phyloP scores from a whole-genome alignment of 139 green algal genomes.

The Chlamydomonas schloesseri region DNA sequence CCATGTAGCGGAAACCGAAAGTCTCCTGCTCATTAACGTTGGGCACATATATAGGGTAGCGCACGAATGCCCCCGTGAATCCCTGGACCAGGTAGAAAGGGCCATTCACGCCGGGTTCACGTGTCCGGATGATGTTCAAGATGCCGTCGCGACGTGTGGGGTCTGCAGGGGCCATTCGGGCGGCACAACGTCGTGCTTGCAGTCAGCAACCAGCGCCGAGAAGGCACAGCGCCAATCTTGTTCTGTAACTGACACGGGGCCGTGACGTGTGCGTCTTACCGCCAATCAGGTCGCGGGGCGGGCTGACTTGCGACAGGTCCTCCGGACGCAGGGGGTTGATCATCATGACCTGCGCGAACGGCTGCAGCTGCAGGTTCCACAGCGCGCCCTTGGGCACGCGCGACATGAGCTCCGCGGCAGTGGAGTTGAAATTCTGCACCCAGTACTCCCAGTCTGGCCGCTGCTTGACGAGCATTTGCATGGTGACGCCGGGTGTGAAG shows the following conservation, averaged over 20 bases:
- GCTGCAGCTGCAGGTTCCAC: constrained; percentile 54
- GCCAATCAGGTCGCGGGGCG: constrained; percentile 15
- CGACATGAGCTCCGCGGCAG: constrained; percentile 13
- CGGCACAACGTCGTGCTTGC: too few relatives aligned
- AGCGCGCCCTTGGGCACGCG: constrained; percentile 1
- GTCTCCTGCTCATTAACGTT: constrained; percentile 15
- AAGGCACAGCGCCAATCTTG: too few relatives aligned
- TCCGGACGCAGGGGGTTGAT: constrained; percentile 47
- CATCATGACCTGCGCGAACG: constrained; percentile 43
- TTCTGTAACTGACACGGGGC: too few relatives aligned
- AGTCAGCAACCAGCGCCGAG: too few relatives aligned
- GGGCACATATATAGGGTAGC: constrained; percentile 25
- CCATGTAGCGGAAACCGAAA: constrained; percentile 18
- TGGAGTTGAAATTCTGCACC: constrained; percentile 21
- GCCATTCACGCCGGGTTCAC: not conserved
- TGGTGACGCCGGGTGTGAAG: constrained; percentile 18
- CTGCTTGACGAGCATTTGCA: constrained; percentile 30
- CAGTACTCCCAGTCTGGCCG: constrained; percentile 2
- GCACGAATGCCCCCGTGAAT: constrained; percentile 32
- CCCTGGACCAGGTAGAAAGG: constrained; percentile 8
- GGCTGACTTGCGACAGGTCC: constrained; percentile 18
- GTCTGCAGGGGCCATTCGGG: not conserved
- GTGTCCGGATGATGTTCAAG: constrained; percentile 7
- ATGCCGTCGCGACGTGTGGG: constrained; percentile 1
- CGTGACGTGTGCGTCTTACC: too few relatives aligned